Evolutionary conservation across 1,284 basidiomycete genomes (phyloP).

Genomic region (Ganoderma sp.): DNA sequence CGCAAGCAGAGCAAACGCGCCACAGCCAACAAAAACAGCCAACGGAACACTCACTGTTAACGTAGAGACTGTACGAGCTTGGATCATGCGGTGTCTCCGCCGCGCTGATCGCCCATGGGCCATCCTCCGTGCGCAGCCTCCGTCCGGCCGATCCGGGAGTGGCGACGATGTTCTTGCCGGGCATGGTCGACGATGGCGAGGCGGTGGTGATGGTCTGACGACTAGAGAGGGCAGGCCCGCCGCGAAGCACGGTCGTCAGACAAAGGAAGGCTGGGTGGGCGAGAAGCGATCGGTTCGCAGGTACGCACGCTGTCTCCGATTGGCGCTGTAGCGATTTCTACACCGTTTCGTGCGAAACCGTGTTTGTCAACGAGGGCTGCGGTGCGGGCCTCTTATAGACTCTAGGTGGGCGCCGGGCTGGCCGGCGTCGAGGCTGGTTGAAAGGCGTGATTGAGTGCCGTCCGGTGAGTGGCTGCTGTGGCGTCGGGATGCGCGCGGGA

Average conservation of each 20-base stretch:
- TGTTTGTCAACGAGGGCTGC: conserved; percentile 25
- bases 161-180: conserved; percentile 43
- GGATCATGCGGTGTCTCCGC: conserved; percentile 53
- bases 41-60: conserved; percentile 50
- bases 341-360: conserved; percentile 32
- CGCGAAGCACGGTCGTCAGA: conserved; percentile 39
- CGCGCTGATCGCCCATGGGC: conserved; percentile 59
- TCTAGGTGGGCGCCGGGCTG: conserved; percentile 30
- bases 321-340: conserved; percentile 34
- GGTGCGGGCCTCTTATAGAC: conserved; percentile 27
- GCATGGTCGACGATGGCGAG: conserved; percentile 44
- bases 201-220: conserved; percentile 27
- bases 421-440: conserved; percentile 41
- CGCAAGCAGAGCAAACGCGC: background rate
- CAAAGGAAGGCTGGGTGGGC: conserved; percentile 43
- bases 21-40: conserved; percentile 14
- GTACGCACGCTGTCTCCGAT: conserved; percentile 32
- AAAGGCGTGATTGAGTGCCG: conserved; percentile 52
- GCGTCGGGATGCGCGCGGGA: conserved; percentile 40
- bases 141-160: conserved; percentile 41
- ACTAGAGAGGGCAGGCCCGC: conserved; percentile 7
- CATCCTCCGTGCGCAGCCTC: conserved; percentile 47
- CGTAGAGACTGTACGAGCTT: conserved; percentile 51
- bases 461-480: conserved; percentile 41
- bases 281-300: conserved; percentile 37